Conservation (phyloP, 805 yeast genomes). For the Kluyveromyces lactis region DNA sequence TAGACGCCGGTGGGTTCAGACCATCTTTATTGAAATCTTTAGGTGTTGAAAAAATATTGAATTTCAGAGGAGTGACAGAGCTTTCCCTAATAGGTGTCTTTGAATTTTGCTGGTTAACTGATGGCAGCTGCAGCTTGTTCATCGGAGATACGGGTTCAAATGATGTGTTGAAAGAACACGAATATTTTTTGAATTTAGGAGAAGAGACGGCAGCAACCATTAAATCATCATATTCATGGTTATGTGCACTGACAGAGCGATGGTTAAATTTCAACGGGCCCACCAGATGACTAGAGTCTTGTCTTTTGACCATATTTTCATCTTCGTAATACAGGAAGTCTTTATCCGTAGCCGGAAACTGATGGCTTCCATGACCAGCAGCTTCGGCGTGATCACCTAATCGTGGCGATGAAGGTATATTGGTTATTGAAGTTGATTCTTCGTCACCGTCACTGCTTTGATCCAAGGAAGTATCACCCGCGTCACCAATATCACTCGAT, state of each 20-base stretch:
- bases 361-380: background rate
- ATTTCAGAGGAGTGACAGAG: background rate
- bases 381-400: background rate
- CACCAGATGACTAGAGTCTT: background rate
- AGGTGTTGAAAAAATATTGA: conserved; percentile 2
- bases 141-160: conserved; percentile 26
- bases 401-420: conserved; percentile 3
- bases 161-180: conserved; percentile 29
- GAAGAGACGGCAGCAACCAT: conserved; percentile 10
- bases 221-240: conserved; percentile 1
- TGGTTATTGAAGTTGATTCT: background rate
- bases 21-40: background rate
- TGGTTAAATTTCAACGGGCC: background rate
- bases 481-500: background rate
- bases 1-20: conserved; percentile 4
- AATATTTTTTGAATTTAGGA: conserved; percentile 22
- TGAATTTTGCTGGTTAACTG: background rate
- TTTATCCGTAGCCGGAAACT: background rate
- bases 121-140: background rate
- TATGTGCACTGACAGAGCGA: background rate
- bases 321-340: conserved; percentile 2
- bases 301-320: background rate
- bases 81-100: conserved; percentile 1
- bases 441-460: background rate
- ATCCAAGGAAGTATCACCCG: background rate